Evolutionary conservation across 2,329 filamentous ascomycete species (phyloP), one percentile per base, ranked within the genome.

Genomic region (Penicillium italicum): DNA sequence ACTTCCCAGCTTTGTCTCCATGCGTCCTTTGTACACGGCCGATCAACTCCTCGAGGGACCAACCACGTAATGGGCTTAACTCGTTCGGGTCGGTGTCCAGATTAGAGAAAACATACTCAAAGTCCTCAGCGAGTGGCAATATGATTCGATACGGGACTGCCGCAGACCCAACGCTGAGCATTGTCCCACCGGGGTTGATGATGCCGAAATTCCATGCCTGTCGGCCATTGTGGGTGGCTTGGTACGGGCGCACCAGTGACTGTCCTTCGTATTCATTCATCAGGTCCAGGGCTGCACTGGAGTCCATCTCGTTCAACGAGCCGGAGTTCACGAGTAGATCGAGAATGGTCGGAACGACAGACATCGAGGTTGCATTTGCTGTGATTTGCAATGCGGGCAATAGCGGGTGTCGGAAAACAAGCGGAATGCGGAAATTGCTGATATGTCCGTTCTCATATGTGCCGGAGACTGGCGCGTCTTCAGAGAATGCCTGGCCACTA

Each of bases 51-150:
- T 59, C 37, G 12, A 69, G 49, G 5, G 67, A 66, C 65, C 72
- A 72, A 31, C 66, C 63, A 33, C 67, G 70, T 10, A 73, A 55
- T 1, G 66, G 59, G 28, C 66, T 45, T 8, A 62, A 30, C 50
- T 76, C 74, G 28, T 70, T 44, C 1, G 73, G 71, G 52, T 75
- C 72, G 2, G 56, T 63, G 2, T 62, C 61, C 11, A 68, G 58
- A 34, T 74, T 60, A 1, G 72, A 71, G 53, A 76, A 76, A n/a
- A 59, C 22, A 37, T 63, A 72, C 24, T 65, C 61, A 24, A 79
- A 88, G 50, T 90, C 88, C 71, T 95, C 89, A 66, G 88, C 83
- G 66, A 93, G 85, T 5, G 89, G 85, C 53, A 97, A 85, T 18
- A 65, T 64, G 88, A 92, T 56, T 83, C 80, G 54, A 95, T 82